Base-by-base conservation (phyloP, 106 monocot genomes). In the Cymbidium sinense region DNA sequence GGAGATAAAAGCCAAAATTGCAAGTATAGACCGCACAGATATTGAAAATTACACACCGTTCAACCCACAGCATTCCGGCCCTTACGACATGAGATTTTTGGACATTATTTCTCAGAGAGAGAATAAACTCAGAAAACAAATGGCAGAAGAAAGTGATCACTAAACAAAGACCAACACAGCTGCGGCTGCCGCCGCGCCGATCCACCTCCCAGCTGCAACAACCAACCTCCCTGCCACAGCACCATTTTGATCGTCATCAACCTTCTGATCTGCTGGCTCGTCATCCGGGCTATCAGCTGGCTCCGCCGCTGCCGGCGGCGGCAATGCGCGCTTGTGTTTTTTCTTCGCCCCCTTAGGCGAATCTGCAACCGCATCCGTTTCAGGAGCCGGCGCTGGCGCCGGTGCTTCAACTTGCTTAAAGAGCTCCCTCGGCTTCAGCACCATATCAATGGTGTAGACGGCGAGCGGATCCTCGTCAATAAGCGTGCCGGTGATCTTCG, bases 391-490 rank as follows among this genome's bases (percentile, higher is more conserved):
- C 5, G 90, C 83, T 2, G 85, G 84, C 12, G 85, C 82, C 47
- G 78, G 79, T 1, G 69, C 62, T 30, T 79, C 84, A 12, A 30
- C 80, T 19, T 55, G 51, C 69, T 87, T 88, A 77, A 90, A 93
- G 36, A 93, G 80, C 70, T 93, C 90, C 21, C 43, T 23, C 1
- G 93, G 93, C 83, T 84, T 25, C 25, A 93, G 64, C 35, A 93
- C 88, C 55, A 75, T 25, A 65, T 93, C 78, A 28, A 93, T 81
- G 5, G 85, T 77, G 82, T 84, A 91, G 5, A 89, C 39, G 1
- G 86, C 89, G 19, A 95, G 70, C 4, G 91, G 91, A 43, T 88
- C 87, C 71, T 83, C 80, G 70, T 95, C 95, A 28, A 88, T 15
- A 12, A 89, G 54, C 7, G 95, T 91, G 43, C 76, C 81, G 9